These are phyloP conservation scores for Haplographium delicatum DNA, from an alignment of 495 filamentous ascomycete genomes.

Conservation along the genomic window DNA sequence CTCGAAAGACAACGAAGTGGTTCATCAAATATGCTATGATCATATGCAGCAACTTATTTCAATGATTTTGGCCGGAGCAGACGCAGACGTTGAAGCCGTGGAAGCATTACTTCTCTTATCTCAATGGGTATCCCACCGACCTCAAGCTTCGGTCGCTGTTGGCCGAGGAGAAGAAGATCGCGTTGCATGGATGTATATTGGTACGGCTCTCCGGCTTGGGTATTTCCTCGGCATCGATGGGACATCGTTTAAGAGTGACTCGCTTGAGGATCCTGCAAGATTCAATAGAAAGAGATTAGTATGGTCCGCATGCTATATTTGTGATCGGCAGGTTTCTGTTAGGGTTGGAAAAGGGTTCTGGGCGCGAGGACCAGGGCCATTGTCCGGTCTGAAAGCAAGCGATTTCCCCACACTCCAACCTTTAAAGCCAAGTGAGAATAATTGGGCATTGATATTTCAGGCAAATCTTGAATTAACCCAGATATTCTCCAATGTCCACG, in stretches of 20 bases:
- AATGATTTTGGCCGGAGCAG: slow-evolving; percentile 51
- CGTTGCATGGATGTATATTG: slow-evolving; percentile 65
- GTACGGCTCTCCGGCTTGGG: slow-evolving; percentile 56
- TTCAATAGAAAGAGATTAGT: slow-evolving; percentile 50
- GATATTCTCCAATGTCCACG: slow-evolving; percentile 63
- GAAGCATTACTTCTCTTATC: slow-evolving; percentile 58
- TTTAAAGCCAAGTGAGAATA: slow-evolving; percentile 46
- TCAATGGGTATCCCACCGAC: slow-evolving; percentile 59
- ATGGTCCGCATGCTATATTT: slow-evolving; percentile 56
- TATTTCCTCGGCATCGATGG: slow-evolving; percentile 57
- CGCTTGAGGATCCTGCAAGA: slow-evolving; percentile 41
- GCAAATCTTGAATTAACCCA: slow-evolving; percentile 59
- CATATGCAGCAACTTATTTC: slow-evolving; percentile 61
- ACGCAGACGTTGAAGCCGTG: slow-evolving; percentile 59
- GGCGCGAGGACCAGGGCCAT: slow-evolving; percentile 58
- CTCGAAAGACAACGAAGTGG: slow-evolving; percentile 53
- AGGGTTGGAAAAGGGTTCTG: slow-evolving; percentile 60
- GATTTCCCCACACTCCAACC: slow-evolving; percentile 59
- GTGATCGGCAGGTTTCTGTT: slow-evolving; percentile 60
- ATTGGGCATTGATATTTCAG: slow-evolving; percentile 58
- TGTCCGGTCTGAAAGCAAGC: slow-evolving; percentile 53
- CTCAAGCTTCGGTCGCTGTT: slow-evolving; percentile 46
- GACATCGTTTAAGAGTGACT: slow-evolving; percentile 46
- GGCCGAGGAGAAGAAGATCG: slow-evolving; percentile 62
- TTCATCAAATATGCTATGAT: slow-evolving; percentile 55